Conservation (phyloP, 1,284 basidiomycete genomes). For the Ganoderma sinense region DNA sequence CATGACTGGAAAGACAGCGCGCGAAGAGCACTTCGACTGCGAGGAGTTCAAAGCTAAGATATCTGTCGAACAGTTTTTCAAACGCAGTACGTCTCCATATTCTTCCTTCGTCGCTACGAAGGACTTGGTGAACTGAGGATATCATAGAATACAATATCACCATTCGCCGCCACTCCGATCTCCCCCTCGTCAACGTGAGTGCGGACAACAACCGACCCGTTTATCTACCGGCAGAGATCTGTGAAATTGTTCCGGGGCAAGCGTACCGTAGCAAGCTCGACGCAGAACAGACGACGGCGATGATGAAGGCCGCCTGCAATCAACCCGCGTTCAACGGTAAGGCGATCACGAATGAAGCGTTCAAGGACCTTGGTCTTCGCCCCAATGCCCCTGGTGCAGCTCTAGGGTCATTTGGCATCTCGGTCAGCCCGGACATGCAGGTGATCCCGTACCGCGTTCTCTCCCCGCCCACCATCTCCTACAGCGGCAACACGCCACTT, state of each 20-base stretch:
- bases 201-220: conserved; percentile 49
- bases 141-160: conserved; percentile 62
- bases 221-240: conserved; percentile 73
- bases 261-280: conserved; percentile 61
- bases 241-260: conserved; percentile 66
- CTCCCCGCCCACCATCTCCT: conserved; percentile 60
- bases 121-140: not conserved
- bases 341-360: conserved; percentile 62
- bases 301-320: conserved; percentile 72
- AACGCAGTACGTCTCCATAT: conserved; percentile 51
- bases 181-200: conserved; percentile 70
- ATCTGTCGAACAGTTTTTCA: conserved; percentile 69
- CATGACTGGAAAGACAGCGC: conserved; percentile 48
- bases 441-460: conserved; percentile 70
- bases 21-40: conserved; percentile 56
- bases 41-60: conserved; percentile 57
- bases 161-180: conserved; percentile 54
- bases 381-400: conserved; percentile 39
- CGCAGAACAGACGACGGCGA: conserved; percentile 60
- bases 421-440: conserved; percentile 62
- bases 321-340: conserved; percentile 64
- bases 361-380: conserved; percentile 59
- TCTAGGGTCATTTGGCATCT: conserved; percentile 60
- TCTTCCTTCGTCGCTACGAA: not conserved
- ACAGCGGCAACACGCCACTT: conserved; percentile 42